Percentiles rank a stretch among this genome's conserved stretches.
Conservation (phyloP, 441 rosid genomes). For the Metrosideros polymorpha region DNA sequence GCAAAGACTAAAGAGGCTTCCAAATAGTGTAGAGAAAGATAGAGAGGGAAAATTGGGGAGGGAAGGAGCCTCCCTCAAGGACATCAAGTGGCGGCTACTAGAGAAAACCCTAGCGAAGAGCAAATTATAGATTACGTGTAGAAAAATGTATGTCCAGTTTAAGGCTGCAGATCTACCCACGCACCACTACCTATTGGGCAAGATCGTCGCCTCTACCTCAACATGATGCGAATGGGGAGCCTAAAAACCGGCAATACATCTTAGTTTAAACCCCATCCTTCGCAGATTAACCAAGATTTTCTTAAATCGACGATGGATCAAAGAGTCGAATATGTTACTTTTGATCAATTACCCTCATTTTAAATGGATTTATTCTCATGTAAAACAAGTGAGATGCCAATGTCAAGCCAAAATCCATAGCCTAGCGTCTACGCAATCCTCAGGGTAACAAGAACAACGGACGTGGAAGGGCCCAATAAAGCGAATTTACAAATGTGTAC, state of each 20-base stretch:
- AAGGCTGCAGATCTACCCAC: neutral
- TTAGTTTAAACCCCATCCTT: neutral
- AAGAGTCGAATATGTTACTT: neutral
- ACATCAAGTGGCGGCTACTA: no score
- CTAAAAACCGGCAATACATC: neutral
- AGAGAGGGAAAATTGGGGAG: no score
- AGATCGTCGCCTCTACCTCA: neutral
- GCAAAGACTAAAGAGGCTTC: no score
- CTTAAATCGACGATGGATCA: neutral
- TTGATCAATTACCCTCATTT: neutral
- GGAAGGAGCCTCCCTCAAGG: no score
- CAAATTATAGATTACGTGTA: no score
- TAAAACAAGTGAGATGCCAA: neutral
- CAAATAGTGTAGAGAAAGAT: no score
- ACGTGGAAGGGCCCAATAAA: slow-evolving; percentile 1
- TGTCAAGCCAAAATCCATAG: neutral
- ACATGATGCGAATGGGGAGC: neutral
- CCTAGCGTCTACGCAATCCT: neutral
- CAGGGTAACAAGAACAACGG: neutral
- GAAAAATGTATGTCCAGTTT: neutral
- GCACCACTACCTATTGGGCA: neutral
- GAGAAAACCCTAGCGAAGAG: no score
- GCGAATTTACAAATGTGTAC: neutral
- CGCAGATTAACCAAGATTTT: neutral
- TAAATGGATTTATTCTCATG: neutral